Evolutionary conservation across 345 rosid genomes (phyloP).

Genomic region (Pelargonium nanum): DNA sequence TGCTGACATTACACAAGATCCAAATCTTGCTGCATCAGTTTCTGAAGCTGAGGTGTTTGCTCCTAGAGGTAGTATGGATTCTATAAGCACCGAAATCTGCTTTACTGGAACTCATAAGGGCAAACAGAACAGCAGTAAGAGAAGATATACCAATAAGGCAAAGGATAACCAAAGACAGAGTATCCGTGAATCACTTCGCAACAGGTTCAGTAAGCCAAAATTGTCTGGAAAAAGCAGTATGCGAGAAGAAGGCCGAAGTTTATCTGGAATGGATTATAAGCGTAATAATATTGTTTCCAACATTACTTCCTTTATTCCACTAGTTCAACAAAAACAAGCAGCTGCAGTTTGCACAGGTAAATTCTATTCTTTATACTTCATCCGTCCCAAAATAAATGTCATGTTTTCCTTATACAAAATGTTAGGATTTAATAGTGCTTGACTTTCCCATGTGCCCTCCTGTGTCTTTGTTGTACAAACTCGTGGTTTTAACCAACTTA

Average conservation of each 20-base stretch:
- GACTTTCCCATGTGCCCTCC: no score
- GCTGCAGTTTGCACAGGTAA: conserved; percentile 54
- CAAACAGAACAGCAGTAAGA: conserved; percentile 35
- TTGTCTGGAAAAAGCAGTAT: conserved; percentile 41
- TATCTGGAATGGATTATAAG: conserved; percentile 40
- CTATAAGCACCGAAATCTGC: conserved; percentile 44
- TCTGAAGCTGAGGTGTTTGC: conserved; percentile 31
- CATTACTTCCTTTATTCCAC: conserved; percentile 65
- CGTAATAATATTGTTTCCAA: conserved; percentile 67
- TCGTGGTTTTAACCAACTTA: no score
- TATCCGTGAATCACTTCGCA: conserved; percentile 28
- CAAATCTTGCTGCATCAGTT: conserved; percentile 29
- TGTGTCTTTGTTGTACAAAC: no score
- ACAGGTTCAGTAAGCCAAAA: conserved; percentile 48
- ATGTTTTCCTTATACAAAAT: no score
- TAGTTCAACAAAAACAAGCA: conserved; percentile 71
- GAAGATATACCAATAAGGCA: conserved; percentile 30
- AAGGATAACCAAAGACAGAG: conserved; percentile 40
- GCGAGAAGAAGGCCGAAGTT: conserved; percentile 29
- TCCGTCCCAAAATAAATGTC: no score
- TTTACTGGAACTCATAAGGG: conserved; percentile 33
- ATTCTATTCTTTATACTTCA: conserved; percentile 1
- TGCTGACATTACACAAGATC: conserved; percentile 37
- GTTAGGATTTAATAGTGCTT: no score
- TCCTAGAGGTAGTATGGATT: conserved; percentile 59